These are phyloP conservation scores for Lenzites betulinus DNA, from an alignment of 768 basidiomycete species.

Conservation along the genomic window DNA sequence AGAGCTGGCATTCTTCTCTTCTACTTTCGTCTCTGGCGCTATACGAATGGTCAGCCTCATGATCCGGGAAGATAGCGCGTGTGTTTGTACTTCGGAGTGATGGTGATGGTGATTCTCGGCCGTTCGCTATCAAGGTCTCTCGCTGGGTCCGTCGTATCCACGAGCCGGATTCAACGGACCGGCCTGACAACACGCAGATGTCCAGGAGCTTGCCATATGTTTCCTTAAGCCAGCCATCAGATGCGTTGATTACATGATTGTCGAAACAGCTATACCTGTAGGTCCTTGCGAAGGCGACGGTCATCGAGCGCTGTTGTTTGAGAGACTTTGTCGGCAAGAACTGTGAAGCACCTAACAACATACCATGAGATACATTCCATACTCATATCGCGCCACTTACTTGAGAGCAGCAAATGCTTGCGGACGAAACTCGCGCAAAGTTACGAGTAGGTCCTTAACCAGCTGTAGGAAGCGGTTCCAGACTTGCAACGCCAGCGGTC, in stretches of 20 bases:
- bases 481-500: conserved; percentile 89
- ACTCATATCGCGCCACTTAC: conserved; percentile 42
- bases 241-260: not conserved
- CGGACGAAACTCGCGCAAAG: conserved; percentile 65
- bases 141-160: conserved; percentile 77
- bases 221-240: conserved; percentile 50
- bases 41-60: not conserved
- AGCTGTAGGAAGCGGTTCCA: conserved; percentile 82
- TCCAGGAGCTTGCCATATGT: conserved; percentile 86
- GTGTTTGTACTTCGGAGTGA: conserved; percentile 51
- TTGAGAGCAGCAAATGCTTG: conserved; percentile 73
- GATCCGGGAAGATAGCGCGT: not conserved
- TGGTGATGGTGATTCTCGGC: conserved; percentile 73
- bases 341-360: conserved; percentile 63
- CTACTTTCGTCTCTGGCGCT: conserved; percentile 43
- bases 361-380: conserved; percentile 6
- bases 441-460: conserved; percentile 73
- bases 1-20: conserved; percentile 61
- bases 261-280: conserved; percentile 60
- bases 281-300: conserved; percentile 79
- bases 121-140: conserved; percentile 62
- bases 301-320: conserved; percentile 94
- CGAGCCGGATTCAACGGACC: conserved; percentile 73
- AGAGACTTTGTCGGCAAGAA: conserved; percentile 78
- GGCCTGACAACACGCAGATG: conserved; percentile 69